Evolutionary conservation across 2,329 filamentous ascomycete species (phyloP), one percentile per base, ranked within the genome.

Genomic region (Sarocladium oryzae): DNA sequence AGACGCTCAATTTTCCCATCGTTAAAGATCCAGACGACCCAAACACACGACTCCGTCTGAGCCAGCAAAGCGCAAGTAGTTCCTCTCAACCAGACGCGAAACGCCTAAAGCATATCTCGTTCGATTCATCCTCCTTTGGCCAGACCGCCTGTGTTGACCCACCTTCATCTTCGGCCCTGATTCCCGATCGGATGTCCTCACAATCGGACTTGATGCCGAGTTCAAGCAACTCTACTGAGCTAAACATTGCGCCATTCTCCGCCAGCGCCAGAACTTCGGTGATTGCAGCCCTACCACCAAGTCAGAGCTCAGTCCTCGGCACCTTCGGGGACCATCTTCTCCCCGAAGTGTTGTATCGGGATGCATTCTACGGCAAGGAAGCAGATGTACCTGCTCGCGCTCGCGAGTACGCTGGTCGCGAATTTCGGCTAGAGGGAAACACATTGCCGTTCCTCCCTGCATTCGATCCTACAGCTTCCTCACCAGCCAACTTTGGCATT

Each of bases 331-430:
- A 63, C 1, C 40, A 61, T 28, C 35, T 54, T 13, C 37, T 83
- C 8, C 86, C 87, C 0, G 75, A 84, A 53, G 77, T 87, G 13
- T 78, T 96, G 46, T 95, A 96, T 56, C 88, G 90, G 65, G 84
- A 90, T 62, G 85, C 91, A 1, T 91, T 85, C 61, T 97, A 96
- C 63, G 88, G 90, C 58, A 77, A 88, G 24, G 89, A 95, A 55
- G 77, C 75, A 49, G 93, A 97, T 66, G 86, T 96, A 0, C 90
- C 91, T 11, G 77, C 85, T 35, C 79, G 85, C 50, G 68, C 77
- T 28, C 78, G 89, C 50, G 89, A 96, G 66, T 97, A 96, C 68
- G 92, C 88, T 6, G 92, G 92, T 3, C 83, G 84, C 58, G 88
- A 95, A 59, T 96, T 95, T 63, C 85, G 82, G 53, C 70, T 96